Evolutionary conservation across 306 rosid genomes (phyloP), one percentile per base, ranked within the genome.

Genomic region (Sindora glabra): DNA sequence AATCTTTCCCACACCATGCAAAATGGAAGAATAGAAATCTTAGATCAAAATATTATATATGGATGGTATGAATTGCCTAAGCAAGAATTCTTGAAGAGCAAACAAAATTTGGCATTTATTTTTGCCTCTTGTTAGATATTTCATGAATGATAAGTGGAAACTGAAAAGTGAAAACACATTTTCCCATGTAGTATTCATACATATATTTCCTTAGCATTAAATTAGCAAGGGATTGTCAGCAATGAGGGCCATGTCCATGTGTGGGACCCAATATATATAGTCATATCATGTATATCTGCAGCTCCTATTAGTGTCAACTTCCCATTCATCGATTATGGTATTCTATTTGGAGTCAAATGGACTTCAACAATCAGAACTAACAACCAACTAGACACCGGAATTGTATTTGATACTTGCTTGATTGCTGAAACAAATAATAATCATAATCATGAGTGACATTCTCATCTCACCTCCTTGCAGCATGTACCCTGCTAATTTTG

Each of bases 381-480:
- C 2, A 33, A 22, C n/a, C n/a, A n/a, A n/a, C n/a, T n/a, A n/a
- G n/a, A n/a, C n/a, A n/a, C n/a, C n/a, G n/a, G n/a, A n/a, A n/a
- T n/a, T n/a, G n/a, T n/a, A n/a, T n/a, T n/a, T n/a, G n/a, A n/a
- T n/a, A n/a, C n/a, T 37, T 52, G 27, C 30, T 30, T 67, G 33
- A 51, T 67, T 62, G 61, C 36, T 32, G 22, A 66, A 62, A 22
- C 12, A 19, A 64, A 45, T 32, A 27, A 32, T 47, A n/a, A n/a
- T n/a, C n/a, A n/a, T 45, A 65, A 62, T 53, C 24, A 61, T 18
- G 59, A 18, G 32, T 8, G 48, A 62, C 24, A 38, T 63, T 67
- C 65, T n/a, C n/a, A n/a, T n/a, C n/a, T 75, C 72, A 92, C 99
- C 99, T 77, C 74, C 99, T 85, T 10, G 96, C 94, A n/a, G 95